Percentiles rank a stretch among this genome's conserved stretches.
Evolutionary conservation across 148 eudicot species (phyloP).

Genomic region (Nepenthes mirabilis): DNA sequence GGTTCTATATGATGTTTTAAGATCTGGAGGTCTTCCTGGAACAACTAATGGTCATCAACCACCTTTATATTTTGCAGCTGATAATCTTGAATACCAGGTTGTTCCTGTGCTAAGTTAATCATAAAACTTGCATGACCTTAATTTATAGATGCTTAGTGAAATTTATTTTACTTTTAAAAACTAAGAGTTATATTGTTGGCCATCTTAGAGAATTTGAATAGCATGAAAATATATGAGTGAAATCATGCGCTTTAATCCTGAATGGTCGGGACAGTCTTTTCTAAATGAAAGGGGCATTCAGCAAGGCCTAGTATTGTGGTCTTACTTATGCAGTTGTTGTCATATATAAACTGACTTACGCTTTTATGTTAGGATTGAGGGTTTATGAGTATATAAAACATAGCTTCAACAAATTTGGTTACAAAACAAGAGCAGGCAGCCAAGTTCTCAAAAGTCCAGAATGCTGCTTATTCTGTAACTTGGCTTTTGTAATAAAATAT

Average conservation of each 20-base stretch:
- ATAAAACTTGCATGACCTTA: background rate
- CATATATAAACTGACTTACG: no score
- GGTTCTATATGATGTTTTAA: slow-evolving; percentile 48
- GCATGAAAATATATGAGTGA: no score
- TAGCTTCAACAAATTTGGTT: no score
- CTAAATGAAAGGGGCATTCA: no score
- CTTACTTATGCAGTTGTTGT: no score
- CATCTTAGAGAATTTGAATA: no score
- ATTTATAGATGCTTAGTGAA: background rate
- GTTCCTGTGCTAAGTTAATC: slow-evolving; percentile 3
- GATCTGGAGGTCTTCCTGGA: slow-evolving; percentile 42
- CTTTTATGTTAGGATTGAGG: no score
- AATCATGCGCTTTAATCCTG: no score
- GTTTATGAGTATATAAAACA: no score
- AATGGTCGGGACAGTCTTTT: no score
- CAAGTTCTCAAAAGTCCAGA: background rate
- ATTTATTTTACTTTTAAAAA: background rate
- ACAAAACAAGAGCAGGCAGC: no score
- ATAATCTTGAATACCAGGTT: slow-evolving; percentile 59
- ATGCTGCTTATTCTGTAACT: background rate
- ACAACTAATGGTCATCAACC: slow-evolving; percentile 28
- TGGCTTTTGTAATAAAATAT: background rate
- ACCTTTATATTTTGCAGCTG: slow-evolving; percentile 39
- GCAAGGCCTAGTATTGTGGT: no score
- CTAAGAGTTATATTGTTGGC: background rate